Percentiles rank a stretch among this genome's conserved stretches.
These are phyloP conservation scores for Pseudogymnoascus sp. DNA, from an alignment of 2,329 filamentous ascomycete genomes.

Conservation along the genomic window DNA sequence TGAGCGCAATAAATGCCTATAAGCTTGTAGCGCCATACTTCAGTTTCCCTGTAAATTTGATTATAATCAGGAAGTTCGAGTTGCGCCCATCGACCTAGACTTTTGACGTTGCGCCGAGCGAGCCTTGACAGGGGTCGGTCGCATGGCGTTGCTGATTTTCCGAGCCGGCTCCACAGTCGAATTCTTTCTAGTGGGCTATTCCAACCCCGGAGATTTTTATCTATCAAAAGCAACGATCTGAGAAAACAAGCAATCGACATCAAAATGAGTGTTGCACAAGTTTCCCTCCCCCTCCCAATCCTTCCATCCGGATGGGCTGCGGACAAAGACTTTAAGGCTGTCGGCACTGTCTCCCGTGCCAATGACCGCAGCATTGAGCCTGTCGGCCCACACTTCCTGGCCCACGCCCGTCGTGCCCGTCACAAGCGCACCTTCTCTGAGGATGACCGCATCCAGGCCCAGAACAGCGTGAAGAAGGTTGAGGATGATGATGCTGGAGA, in stretches of 20 bases:
- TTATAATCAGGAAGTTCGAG: background rate
- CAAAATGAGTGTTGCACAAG: conserved; percentile 15
- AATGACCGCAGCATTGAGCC: conserved; percentile 88
- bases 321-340: conserved; percentile 85
- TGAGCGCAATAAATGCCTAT: conserved; percentile 73
- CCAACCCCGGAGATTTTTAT: conserved; percentile 1
- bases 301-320: conserved; percentile 75
- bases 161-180: conserved; percentile 1
- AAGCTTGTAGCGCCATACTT: conserved; percentile 51
- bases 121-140: background rate
- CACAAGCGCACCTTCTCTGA: conserved; percentile 98
- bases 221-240: conserved; percentile 2
- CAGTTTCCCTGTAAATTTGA: background rate
- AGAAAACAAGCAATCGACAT: conserved; percentile 1
- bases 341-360: conserved; percentile 67
- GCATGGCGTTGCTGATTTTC: background rate
- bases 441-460: conserved; percentile 94
- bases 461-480: conserved; percentile 89
- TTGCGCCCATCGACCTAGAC: background rate
- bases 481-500: conserved; percentile 86
- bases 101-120: background rate
- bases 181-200: conserved; percentile 3
- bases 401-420: conserved; percentile 88
- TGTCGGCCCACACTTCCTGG: conserved; percentile 94
- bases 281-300: conserved; percentile 60